phyloP scores from a whole-genome alignment of 2,329 filamentous ascomycete genomes.

The Calonectria henricotiae region DNA sequence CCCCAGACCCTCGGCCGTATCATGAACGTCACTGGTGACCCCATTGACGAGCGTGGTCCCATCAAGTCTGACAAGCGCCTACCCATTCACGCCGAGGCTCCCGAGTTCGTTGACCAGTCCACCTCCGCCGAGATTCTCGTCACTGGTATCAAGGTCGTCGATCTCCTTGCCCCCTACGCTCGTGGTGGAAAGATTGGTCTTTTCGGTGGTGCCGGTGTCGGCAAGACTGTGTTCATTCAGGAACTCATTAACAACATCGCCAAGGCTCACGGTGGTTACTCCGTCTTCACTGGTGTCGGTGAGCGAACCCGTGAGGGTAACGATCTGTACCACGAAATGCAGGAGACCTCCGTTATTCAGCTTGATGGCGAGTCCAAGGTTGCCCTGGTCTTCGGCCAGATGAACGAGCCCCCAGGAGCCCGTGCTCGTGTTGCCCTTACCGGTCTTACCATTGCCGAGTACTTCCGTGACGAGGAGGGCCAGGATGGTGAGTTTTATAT shows the following conservation, averaged over 20 bases:
- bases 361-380: slow-evolving; percentile 99
- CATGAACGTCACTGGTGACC: slow-evolving; percentile 99
- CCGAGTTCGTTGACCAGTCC: slow-evolving; percentile 94
- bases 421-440: slow-evolving; percentile 99
- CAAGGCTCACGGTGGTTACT: slow-evolving; percentile 99
- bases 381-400: slow-evolving; percentile 99
- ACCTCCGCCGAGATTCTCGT: slow-evolving; percentile 96
- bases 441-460: slow-evolving; percentile 85
- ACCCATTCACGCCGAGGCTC: slow-evolving; percentile 96
- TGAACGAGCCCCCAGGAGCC: slow-evolving; percentile 99
- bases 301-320: slow-evolving; percentile 99
- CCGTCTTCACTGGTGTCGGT: slow-evolving; percentile 99
- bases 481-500: slow-evolving; percentile 81
- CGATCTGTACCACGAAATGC: slow-evolving; percentile 99
- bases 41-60: slow-evolving; percentile 99
- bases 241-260: slow-evolving; percentile 99
- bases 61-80: slow-evolving; percentile 92
- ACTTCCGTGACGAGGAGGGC: slow-evolving; percentile 84
- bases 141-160: slow-evolving; percentile 99
- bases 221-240: slow-evolving; percentile 99
- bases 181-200: slow-evolving; percentile 99
- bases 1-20: slow-evolving; percentile 96
- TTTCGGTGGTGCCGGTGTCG: slow-evolving; percentile 99
- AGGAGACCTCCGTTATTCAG: slow-evolving; percentile 99
- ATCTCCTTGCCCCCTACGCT: slow-evolving; percentile 97